phyloP scores from a whole-genome alignment of 2,329 filamentous ascomycete genomes.

The Alternaria rosae region DNA sequence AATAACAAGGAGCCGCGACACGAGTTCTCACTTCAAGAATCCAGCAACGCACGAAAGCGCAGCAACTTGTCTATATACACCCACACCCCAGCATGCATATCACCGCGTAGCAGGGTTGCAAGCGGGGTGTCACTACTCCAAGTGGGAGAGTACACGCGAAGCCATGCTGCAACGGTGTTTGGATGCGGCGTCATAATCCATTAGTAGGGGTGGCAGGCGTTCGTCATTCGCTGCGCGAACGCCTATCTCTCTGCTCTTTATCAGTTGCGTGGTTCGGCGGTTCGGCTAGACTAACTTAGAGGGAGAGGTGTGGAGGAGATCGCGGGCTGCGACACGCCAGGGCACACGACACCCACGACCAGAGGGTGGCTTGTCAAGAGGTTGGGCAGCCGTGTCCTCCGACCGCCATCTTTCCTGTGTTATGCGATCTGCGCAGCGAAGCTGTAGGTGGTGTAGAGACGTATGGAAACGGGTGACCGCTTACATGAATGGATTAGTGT shows the following conservation, averaged over 20 bases:
- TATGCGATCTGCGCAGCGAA: not conserved
- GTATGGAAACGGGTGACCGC: not conserved
- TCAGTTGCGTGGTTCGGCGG: slow-evolving; percentile 7
- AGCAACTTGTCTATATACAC: slow-evolving; percentile 1
- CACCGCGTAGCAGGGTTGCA: not conserved
- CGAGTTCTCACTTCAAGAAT: not conserved
- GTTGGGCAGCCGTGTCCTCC: not conserved
- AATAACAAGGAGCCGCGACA: not conserved
- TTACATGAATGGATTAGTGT: not conserved
- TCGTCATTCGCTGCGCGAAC: not conserved
- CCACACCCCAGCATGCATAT: not conserved
- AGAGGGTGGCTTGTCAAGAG: not conserved
- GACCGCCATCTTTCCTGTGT: not conserved
- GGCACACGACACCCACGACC: not conserved
- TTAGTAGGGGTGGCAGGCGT: slow-evolving; percentile 15
- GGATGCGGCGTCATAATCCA: not conserved
- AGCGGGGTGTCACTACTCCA: slow-evolving; percentile 6
- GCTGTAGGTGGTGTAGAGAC: not conserved
- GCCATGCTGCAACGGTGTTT: not conserved
- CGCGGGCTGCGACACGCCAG: not conserved
- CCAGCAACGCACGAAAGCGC: not conserved
- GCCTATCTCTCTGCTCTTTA: slow-evolving; percentile 23
- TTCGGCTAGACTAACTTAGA: slow-evolving; percentile 13
- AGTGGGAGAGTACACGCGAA: slow-evolving; percentile 8
- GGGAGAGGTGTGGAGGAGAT: slow-evolving; percentile 9